These are phyloP conservation scores for Scheffersomyces parashehatae DNA, from an alignment of 1,139 yeast species.

Conservation along the genomic window DNA sequence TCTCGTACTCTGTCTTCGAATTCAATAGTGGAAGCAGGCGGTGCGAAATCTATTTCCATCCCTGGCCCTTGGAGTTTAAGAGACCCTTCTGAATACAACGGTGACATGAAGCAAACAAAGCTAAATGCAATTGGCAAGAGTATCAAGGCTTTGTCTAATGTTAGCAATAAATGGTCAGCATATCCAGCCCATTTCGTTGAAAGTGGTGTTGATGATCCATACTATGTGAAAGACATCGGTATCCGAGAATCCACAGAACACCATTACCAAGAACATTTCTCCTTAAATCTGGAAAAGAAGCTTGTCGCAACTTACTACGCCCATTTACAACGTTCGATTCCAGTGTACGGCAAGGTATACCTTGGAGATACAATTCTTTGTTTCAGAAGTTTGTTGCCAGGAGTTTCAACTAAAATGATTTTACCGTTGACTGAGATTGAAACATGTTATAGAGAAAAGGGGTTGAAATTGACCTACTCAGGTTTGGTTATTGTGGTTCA, in stretches of 20 bases:
- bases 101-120: constrained; percentile 11
- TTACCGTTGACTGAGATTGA: constrained; percentile 75
- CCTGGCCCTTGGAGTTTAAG: constrained; percentile 29
- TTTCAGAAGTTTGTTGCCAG: constrained; percentile 78
- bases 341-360: constrained; percentile 81
- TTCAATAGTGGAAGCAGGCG: constrained; percentile 1
- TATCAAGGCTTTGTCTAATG: constrained; percentile 31
- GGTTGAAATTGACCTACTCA: constrained; percentile 49
- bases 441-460: constrained; percentile 63
- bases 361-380: constrained; percentile 68
- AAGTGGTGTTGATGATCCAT: constrained; percentile 43
- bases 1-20: neutral
- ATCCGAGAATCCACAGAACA: constrained; percentile 48
- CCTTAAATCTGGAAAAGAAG: constrained; percentile 51
- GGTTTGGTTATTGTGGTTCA: constrained; percentile 68
- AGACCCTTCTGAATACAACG: constrained; percentile 28
- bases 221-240: constrained; percentile 42
- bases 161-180: constrained; percentile 62
- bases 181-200: constrained; percentile 58
- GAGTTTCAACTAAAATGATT: constrained; percentile 79
- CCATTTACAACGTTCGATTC: constrained; percentile 69
- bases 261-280: constrained; percentile 66
- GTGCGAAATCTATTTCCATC: constrained; percentile 3
- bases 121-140: constrained; percentile 27
- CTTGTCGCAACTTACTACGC: constrained; percentile 72